Evolutionary conservation across 140 eudicot genomes (phyloP), one percentile per base, ranked within the genome.

Genomic region (Cichorium intybus): DNA sequence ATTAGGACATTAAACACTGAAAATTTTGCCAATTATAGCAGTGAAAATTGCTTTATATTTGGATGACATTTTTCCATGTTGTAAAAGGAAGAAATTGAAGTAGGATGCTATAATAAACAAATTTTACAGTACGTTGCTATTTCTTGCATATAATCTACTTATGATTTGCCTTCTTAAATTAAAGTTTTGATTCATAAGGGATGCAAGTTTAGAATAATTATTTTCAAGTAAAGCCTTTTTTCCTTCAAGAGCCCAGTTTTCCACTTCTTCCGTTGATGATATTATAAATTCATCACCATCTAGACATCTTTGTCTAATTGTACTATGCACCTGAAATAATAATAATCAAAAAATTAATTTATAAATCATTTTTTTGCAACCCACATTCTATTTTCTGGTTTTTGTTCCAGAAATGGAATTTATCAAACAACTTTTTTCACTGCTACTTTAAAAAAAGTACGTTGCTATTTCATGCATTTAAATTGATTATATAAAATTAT

Each of bases 81-180:
- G n/a, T n/a, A n/a, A n/a, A n/a, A n/a, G n/a, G n/a, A n/a, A n/a
- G n/a, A n/a, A n/a, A n/a, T n/a, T n/a, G n/a, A n/a, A n/a, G n/a
- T n/a, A n/a, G n/a, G n/a, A n/a, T n/a, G n/a, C n/a, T n/a, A n/a
- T n/a, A n/a, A n/a, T n/a, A n/a, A n/a, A n/a, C n/a, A n/a, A n/a
- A n/a, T n/a, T n/a, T 14, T 1, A 2, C 8, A 8, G n/a, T n/a
- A 47, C 23, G 18, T 23, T 24, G 1, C 31, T 11, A 11, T 12
- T 39, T 39, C 56, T 35, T n/a, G n/a, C n/a, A n/a, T n/a, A n/a
- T n/a, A n/a, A n/a, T n/a, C n/a, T n/a, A n/a, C n/a, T n/a, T n/a
- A n/a, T n/a, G n/a, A n/a, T n/a, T 80, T 83, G 88, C 99, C 99
- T 93, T 70, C 99, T 78, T 17, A 93, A 67, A 66, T 93, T 91